Conservation (phyloP, 352 stramenopile genomes). For the Peronospora belbahrii region DNA sequence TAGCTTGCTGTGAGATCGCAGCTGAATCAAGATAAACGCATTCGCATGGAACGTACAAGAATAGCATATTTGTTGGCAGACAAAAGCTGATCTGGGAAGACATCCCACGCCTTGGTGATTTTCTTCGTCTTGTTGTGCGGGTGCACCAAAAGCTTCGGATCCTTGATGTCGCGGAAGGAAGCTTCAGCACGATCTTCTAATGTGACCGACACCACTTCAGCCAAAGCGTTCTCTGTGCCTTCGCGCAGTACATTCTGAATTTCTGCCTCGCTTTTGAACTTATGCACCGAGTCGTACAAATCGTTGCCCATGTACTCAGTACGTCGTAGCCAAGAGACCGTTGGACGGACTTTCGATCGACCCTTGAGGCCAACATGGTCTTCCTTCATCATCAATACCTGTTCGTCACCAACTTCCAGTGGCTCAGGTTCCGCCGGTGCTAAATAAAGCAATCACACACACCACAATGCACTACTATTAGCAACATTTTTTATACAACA, state of each 20-base stretch:
- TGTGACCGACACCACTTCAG: slow-evolving; percentile 58
- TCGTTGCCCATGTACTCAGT: slow-evolving; percentile 86
- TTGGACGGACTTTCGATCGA: slow-evolving; percentile 57
- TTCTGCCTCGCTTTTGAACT: slow-evolving; percentile 83
- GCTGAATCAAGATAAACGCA: not conserved
- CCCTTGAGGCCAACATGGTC: slow-evolving; percentile 32
- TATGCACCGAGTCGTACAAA: slow-evolving; percentile 78
- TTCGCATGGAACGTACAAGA: slow-evolving; percentile 35
- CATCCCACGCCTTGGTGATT: slow-evolving; percentile 73
- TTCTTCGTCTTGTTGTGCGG: slow-evolving; percentile 81
- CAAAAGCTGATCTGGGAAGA: slow-evolving; percentile 72
- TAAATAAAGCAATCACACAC: slow-evolving; percentile 18
- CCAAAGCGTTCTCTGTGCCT: slow-evolving; percentile 71
- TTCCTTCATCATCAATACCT: slow-evolving; percentile 78
- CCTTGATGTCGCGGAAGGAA: slow-evolving; percentile 68
- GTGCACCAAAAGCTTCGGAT: slow-evolving; percentile 60
- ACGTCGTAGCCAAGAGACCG: slow-evolving; percentile 71
- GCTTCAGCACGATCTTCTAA: slow-evolving; percentile 73
- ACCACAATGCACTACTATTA: slow-evolving; percentile 4
- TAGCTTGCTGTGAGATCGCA: not conserved
- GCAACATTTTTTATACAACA: too few relatives aligned
- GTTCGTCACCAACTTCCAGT: slow-evolving; percentile 65
- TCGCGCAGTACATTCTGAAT: slow-evolving; percentile 76
- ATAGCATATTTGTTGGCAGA: slow-evolving; percentile 79
- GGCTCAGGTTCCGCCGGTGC: slow-evolving; percentile 38